A percentile compares a stretch with the other conserved stretches of the same genome.
Evolutionary conservation across 1,139 yeast genomes (phyloP).

Genomic region (Suhomyces yuchorum): DNA sequence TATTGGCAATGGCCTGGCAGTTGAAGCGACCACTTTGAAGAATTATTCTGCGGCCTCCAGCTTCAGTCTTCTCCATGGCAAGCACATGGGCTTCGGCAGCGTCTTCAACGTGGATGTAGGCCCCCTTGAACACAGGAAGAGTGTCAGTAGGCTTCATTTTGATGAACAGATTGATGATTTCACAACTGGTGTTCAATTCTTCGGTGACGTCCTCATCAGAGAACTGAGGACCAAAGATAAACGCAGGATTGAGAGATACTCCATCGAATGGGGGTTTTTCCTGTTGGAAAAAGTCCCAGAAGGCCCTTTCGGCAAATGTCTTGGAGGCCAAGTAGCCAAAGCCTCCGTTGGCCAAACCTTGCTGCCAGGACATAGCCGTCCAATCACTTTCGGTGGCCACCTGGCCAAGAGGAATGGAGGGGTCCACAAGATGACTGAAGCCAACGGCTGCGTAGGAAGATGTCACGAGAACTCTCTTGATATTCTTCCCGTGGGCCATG

Average conservation of each 20-base stretch:
- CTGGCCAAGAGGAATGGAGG: not conserved
- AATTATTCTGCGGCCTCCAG: not conserved
- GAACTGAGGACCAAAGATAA: not conserved
- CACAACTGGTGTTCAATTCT: not conserved
- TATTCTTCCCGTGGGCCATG: not conserved
- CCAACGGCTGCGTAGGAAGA: not conserved
- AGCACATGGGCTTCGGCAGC: not conserved
- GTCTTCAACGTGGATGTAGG: not conserved
- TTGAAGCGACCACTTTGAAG: not conserved
- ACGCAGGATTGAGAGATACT: not conserved
- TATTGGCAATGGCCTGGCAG: not conserved
- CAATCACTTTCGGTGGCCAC: not conserved
- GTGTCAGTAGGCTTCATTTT: not conserved
- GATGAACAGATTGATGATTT: not conserved
- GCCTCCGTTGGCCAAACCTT: not conserved
- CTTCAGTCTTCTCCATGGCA: not conserved
- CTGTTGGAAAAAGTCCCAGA: not conserved
- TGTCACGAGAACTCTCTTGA: slow-evolving; percentile 1
- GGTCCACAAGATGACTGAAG: not conserved
- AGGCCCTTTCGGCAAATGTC: not conserved
- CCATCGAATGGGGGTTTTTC: not conserved
- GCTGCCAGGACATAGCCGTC: not conserved
- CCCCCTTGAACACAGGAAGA: not conserved
- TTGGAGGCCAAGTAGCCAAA: not conserved
- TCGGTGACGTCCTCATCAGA: not conserved